These are phyloP conservation scores for Bacterosira constricta DNA, from an alignment of 108 stramenopile genomes.

Conservation along the genomic window DNA sequence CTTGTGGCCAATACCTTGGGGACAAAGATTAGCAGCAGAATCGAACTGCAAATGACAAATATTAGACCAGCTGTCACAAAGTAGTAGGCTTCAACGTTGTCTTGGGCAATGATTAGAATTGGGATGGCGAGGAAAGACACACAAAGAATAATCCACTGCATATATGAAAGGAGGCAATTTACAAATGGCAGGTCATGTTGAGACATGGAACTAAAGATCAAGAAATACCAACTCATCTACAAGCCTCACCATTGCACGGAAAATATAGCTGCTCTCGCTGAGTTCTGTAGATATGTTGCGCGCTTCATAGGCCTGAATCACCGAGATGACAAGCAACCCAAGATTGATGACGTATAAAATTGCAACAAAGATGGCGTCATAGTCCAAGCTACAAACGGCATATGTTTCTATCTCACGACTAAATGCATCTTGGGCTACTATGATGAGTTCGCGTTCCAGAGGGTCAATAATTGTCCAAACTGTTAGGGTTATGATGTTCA, in stretches of 20 bases:
- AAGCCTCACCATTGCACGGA: conserved; percentile 13
- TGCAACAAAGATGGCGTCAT: conserved; percentile 25
- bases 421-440: conserved; percentile 20
- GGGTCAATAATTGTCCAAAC: conserved; percentile 44
- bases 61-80: conserved; percentile 27
- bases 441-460: neutral
- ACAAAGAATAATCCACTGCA: neutral
- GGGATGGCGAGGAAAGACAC: conserved; percentile 27
- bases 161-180: neutral
- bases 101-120: conserved; percentile 19
- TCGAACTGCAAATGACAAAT: conserved; percentile 18
- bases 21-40: conserved; percentile 25
- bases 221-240: neutral
- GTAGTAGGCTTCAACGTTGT: conserved; percentile 29
- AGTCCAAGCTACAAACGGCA: conserved; percentile 36
- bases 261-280: conserved; percentile 32
- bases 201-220: neutral
- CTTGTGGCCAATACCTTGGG: conserved; percentile 11
- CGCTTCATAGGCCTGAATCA: conserved; percentile 46
- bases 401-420: conserved; percentile 16
- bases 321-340: conserved; percentile 33
- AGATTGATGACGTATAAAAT: conserved; percentile 40
- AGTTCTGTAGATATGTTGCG: conserved; percentile 40
- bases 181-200: neutral
- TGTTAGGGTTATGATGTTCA: conserved; percentile 45